phyloP scores from a whole-genome alignment of 2,329 filamentous ascomycete genomes.

The Ampelomyces quisqualis region DNA sequence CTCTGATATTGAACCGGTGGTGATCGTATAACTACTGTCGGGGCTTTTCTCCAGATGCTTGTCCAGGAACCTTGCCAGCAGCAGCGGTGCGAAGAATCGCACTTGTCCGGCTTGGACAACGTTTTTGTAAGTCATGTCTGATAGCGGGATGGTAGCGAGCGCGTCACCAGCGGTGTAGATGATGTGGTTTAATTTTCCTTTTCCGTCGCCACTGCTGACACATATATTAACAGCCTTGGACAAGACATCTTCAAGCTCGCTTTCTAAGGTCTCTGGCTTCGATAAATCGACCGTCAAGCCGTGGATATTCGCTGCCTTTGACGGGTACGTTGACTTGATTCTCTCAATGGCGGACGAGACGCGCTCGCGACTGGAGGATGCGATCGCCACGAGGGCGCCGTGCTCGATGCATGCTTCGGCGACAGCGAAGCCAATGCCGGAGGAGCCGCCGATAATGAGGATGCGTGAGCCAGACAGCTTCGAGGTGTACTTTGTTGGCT shows the following conservation, averaged over 20 bases:
- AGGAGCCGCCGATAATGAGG: constrained; percentile 64
- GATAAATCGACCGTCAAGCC: constrained; percentile 54
- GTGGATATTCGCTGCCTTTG: constrained; percentile 42
- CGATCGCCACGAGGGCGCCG: constrained; percentile 59
- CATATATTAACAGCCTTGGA: constrained; percentile 35
- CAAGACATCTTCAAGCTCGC: constrained; percentile 52
- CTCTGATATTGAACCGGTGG: constrained; percentile 55
- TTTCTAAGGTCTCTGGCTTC: constrained; percentile 49
- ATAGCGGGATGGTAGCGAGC: constrained; percentile 45
- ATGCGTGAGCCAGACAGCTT: constrained; percentile 52
- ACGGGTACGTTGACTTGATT: constrained; percentile 49
- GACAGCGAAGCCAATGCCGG: constrained; percentile 63
- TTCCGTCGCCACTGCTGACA: constrained; percentile 32
- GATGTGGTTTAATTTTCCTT: constrained; percentile 55
- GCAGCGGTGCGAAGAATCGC: constrained; percentile 53
- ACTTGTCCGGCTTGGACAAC: constrained; percentile 51
- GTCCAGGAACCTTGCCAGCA: constrained; percentile 55
- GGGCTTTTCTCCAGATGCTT: constrained; percentile 48
- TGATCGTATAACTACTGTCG: constrained; percentile 57
- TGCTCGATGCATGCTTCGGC: constrained; percentile 59
- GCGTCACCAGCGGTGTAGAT: constrained; percentile 58
- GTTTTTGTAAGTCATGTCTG: constrained; percentile 45
- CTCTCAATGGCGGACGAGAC: constrained; percentile 51
- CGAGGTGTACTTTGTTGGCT: constrained; percentile 50
- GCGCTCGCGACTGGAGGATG: constrained; percentile 57